Conservation (phyloP, 108 stramenopile genomes). For the Cyclotella sp. region DNA sequence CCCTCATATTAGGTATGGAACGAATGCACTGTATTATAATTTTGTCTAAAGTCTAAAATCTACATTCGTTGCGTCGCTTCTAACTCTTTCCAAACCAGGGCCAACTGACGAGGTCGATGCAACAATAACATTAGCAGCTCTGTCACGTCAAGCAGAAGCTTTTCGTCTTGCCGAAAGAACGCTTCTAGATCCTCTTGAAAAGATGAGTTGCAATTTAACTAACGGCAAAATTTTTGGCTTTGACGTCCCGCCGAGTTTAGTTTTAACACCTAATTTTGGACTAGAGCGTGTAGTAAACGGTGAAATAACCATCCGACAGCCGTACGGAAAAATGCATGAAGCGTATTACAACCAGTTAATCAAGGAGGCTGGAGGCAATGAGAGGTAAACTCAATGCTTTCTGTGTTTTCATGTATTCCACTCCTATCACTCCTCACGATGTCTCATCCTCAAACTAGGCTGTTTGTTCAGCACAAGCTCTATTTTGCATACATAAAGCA, state of each 20-base stretch:
- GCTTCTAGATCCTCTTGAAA: slow-evolving; percentile 77
- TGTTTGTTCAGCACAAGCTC: slow-evolving; percentile 82
- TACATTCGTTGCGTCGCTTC: background rate
- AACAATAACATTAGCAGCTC: slow-evolving; percentile 88
- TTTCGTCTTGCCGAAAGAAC: slow-evolving; percentile 84
- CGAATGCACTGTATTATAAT: background rate
- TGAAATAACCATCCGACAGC: slow-evolving; percentile 43
- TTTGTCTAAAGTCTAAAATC: background rate
- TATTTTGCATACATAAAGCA: slow-evolving; percentile 95
- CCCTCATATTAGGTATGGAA: slow-evolving; percentile 65
- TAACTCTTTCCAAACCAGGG: slow-evolving; percentile 17
- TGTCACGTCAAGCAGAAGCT: slow-evolving; percentile 91
- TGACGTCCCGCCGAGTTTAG: slow-evolving; percentile 53
- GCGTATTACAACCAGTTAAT: slow-evolving; percentile 67
- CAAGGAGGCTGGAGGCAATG: slow-evolving; percentile 67
- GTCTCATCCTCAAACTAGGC: slow-evolving; percentile 9
- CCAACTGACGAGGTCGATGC: slow-evolving; percentile 93
- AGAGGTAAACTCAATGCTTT: slow-evolving; percentile 48
- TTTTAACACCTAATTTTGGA: slow-evolving; percentile 29
- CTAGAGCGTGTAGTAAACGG: slow-evolving; percentile 57
- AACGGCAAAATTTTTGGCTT: slow-evolving; percentile 78
- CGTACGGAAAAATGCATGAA: slow-evolving; percentile 62
- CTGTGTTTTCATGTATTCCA: background rate
- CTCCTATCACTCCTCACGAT: background rate
- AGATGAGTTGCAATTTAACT: slow-evolving; percentile 62